These are phyloP conservation scores for Citeromyces hawaiiensis DNA, from an alignment of 1,139 yeast genomes.

Conservation along the genomic window DNA sequence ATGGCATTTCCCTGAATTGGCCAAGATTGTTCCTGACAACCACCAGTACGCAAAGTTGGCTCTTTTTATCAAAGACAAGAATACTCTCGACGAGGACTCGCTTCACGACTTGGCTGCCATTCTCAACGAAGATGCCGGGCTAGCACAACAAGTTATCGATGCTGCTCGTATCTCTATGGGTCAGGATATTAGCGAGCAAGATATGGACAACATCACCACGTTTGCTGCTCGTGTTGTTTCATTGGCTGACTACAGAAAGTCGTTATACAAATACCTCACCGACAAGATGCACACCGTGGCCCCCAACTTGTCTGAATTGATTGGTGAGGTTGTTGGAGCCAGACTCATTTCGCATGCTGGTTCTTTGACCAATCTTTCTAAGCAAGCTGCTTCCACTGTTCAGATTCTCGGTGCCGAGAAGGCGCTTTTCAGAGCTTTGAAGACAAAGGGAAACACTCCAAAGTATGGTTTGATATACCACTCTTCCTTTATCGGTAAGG, in stretches of 20 bases:
- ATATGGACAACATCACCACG: constrained; percentile 77
- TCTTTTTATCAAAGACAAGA: constrained; percentile 79
- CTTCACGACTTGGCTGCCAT: constrained; percentile 75
- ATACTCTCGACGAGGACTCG: constrained; percentile 81
- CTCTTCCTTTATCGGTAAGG: constrained; percentile 93
- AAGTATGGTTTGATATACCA: constrained; percentile 96
- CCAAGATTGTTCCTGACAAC: constrained; percentile 88
- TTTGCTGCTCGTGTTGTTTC: constrained; percentile 93
- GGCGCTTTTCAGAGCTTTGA: constrained; percentile 95
- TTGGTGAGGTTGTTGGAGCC: constrained; percentile 98
- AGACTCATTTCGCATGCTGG: constrained; percentile 97
- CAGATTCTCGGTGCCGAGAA: constrained; percentile 98
- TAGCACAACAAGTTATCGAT: constrained; percentile 65
- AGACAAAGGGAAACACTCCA: constrained; percentile 97
- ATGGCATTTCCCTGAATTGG: constrained; percentile 99
- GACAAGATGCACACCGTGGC: constrained; percentile 98
- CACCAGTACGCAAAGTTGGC: constrained; percentile 87
- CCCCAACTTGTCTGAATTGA: constrained; percentile 90
- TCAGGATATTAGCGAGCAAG: constrained; percentile 90
- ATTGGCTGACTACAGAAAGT: constrained; percentile 84
- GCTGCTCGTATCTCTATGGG: constrained; percentile 98
- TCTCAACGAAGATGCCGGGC: constrained; percentile 67
- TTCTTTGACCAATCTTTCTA: constrained; percentile 87
- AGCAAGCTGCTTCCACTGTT: constrained; percentile 97
- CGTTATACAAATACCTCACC: constrained; percentile 74